Evolutionary conservation across 2,329 filamentous ascomycete species (phyloP), one percentile per base, ranked within the genome.

Genomic region (Paraphoma sp.): DNA sequence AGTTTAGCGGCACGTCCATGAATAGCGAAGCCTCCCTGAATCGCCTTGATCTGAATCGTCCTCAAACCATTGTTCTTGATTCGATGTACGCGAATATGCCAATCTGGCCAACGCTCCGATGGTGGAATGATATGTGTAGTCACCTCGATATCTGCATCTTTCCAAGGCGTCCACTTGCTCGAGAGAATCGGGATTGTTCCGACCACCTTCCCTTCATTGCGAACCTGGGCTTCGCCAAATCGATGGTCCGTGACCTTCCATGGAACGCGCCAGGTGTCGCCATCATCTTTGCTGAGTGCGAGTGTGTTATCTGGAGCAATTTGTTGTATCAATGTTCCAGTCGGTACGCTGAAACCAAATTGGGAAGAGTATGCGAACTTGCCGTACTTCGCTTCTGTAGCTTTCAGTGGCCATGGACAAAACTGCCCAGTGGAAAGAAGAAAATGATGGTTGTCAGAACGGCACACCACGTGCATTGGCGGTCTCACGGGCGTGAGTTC

Each of bases 391-490:
- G 72, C 71, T 58, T 74, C 71, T 9, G 72, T 74, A 0, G 72
- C 71, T 57, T 75, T 75, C 10, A 75, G 58, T 3, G 72, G 72
- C 72, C 72, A 75, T 12, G 72, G 71, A 36, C 72, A 75, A 45
- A 72, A 75, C 16, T 75, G 72, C 1, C 72, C 71, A 8, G 56
- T 59, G 3, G 71, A 74, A 4, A 75, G 59, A 4, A 75, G 67
- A 38, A 67, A 74, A 33, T 74, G 71, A 48, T 75, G 72, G 9
- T 67, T 62, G n/a, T 53, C 48, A 5, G 61, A 63, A n/a, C 79
- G 78, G 66, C 79, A 81, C 0, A 83, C 23, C 1, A 84, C 81
- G 10, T 84, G 82, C 57, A 76, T 71, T 0, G 82, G 78, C 6
- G 74, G 60, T 17, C 65, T 56, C 8, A 74, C 45, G 4, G 49